phyloP scores from a whole-genome alignment of 1,284 basidiomycete species.

The Cryptococcus wingfieldii region DNA sequence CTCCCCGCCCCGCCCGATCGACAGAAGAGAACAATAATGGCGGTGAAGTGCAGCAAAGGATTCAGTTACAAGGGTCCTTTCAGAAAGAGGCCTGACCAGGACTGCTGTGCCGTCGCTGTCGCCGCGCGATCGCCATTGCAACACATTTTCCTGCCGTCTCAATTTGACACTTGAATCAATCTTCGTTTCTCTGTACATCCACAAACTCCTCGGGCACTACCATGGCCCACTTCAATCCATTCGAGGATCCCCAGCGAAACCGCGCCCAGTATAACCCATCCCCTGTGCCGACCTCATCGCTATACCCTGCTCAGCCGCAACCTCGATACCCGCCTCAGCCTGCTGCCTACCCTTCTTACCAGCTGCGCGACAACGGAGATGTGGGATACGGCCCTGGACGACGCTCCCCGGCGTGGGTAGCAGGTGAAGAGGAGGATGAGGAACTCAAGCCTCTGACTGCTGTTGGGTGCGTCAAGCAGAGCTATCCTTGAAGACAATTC shows the following conservation, averaged over 20 bases:
- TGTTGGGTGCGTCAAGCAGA: constrained; percentile 6
- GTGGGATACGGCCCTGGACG: constrained; percentile 11
- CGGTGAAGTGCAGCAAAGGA: too few relatives aligned
- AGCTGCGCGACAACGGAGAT: constrained; percentile 17
- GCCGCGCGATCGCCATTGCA: too few relatives aligned
- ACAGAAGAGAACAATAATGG: too few relatives aligned
- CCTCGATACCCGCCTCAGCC: constrained; percentile 13
- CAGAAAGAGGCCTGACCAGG: too few relatives aligned
- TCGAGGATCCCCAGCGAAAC: constrained; percentile 2
- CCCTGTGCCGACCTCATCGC: constrained; percentile 1
- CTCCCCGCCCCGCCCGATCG: too few relatives aligned
- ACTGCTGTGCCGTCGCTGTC: too few relatives aligned
- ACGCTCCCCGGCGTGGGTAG: constrained; percentile 14
- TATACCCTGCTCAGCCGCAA: background rate
- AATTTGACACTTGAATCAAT: too few relatives aligned
- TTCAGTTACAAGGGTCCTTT: too few relatives aligned
- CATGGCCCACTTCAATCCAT: constrained; percentile 6
- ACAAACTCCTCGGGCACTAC: background rate
- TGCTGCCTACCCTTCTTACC: constrained; percentile 6
- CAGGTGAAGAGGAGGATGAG: constrained; percentile 26
- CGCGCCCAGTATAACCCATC: constrained; percentile 7
- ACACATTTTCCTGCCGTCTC: too few relatives aligned
- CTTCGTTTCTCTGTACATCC: too few relatives aligned
- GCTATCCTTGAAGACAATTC: too few relatives aligned
- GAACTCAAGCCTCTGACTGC: constrained; percentile 23